phyloP scores from a whole-genome alignment of 2,329 filamentous ascomycete species.

The Hirsutella minnesotensis region DNA sequence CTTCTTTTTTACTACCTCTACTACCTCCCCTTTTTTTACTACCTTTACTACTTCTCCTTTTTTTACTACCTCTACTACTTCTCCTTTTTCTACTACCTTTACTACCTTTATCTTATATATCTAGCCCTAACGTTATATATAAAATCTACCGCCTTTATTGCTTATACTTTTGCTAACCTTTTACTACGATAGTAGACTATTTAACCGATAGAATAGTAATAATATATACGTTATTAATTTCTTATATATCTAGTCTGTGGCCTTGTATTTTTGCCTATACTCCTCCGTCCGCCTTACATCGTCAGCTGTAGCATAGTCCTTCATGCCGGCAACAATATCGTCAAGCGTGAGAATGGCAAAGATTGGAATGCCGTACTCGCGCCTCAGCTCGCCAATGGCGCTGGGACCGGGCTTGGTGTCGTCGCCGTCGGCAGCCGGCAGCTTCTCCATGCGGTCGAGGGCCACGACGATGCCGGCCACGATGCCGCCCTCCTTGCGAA shows the following conservation, averaged over 20 bases:
- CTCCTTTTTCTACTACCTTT: too few species aligned
- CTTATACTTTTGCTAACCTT: too few species aligned
- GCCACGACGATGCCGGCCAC: slow-evolving; percentile 83
- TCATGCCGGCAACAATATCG: slow-evolving; percentile 65
- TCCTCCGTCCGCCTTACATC: slow-evolving; percentile 59
- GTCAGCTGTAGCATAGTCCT: slow-evolving; percentile 46
- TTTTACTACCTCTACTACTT: too few species aligned
- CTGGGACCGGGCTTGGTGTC: slow-evolving; percentile 60
- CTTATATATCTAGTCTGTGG: slow-evolving; percentile 33
- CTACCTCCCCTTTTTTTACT: too few species aligned
- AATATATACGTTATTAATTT: background rate
- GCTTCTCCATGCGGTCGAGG: slow-evolving; percentile 77
- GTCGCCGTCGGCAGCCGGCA: slow-evolving; percentile 51
- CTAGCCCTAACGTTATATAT: too few species aligned
- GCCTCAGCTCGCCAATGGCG: slow-evolving; percentile 75
- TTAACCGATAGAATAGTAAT: too few species aligned
- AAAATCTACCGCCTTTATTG: too few species aligned
- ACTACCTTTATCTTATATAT: too few species aligned
- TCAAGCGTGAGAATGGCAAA: slow-evolving; percentile 73
- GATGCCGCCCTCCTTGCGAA: slow-evolving; percentile 70
- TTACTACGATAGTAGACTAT: too few species aligned
- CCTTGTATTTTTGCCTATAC: slow-evolving; percentile 57
- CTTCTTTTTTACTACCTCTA: too few species aligned
- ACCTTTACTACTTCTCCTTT: too few species aligned
- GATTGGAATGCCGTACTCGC: slow-evolving; percentile 75